Conservation (phyloP, 768 basidiomycete species). For the Lactarius deliciosus region DNA sequence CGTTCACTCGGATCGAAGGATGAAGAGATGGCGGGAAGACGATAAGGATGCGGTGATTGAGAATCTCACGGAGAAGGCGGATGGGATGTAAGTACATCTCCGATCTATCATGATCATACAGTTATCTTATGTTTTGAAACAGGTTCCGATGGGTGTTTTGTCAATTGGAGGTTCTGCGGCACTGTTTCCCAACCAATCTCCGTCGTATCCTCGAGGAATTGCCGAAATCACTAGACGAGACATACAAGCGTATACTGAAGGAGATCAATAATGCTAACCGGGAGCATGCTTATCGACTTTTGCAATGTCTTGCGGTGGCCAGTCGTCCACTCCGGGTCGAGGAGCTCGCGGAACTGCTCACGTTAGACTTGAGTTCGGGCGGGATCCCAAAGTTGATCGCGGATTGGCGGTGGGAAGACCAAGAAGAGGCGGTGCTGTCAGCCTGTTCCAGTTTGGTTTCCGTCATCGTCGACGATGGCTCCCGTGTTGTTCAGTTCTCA, state of each 20-base stretch:
- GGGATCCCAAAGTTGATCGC: not conserved
- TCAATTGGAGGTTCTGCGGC: slow-evolving; percentile 6
- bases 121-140: not conserved
- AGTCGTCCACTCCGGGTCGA: not conserved
- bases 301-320: not conserved
- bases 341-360: not conserved
- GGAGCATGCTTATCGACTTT: not conserved
- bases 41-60: too few relatives aligned
- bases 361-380: not conserved
- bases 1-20: too few relatives aligned
- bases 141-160: slow-evolving; percentile 16
- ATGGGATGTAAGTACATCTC: too few relatives aligned
- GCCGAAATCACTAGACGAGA: slow-evolving; percentile 1
- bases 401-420: not conserved
- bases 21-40: too few relatives aligned
- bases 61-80: too few relatives aligned
- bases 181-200: not conserved
- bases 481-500: not conserved
- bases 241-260: not conserved
- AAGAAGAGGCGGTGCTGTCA: not conserved
- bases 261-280: slow-evolving; percentile 3
- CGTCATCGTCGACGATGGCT: not conserved
- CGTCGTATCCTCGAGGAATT: not conserved
- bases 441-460: not conserved
- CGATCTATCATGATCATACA: too few relatives aligned